Evolutionary conservation across 2,329 filamentous ascomycete species (phyloP), one percentile per base, ranked within the genome.

Genomic region (Trichoderma arundinaceum): DNA sequence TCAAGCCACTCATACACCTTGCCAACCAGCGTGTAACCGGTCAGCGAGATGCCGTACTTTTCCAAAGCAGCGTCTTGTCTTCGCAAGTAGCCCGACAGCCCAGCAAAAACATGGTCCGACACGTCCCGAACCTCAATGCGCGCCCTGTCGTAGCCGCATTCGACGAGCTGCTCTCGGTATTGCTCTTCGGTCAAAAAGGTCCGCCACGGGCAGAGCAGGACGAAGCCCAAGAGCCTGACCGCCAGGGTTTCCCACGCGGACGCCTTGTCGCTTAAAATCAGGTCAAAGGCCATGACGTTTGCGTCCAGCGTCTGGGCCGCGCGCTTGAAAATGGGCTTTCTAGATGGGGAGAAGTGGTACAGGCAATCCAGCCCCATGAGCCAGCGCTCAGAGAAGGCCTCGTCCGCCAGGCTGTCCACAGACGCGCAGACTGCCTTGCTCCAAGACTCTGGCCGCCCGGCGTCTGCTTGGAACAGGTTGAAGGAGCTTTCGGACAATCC

Each of bases 291-390:
- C 81, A 86, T 84, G 59, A 84, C 73, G 0, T 82, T 80, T 1
- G 84, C 84, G 3, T 77, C 69, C 0, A 87, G 75, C 0, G 73
- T 73, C 3, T 68, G 71, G 4, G 76, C 73, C 1, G 82, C 78
- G 49, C 82, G 76, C 7, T 73, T 64, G 13, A 87, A 77, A 2
- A 86, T 70, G 0, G 80, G 79, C 62, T 74, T 76, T 13, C 85
- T 76, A 0, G 84, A 86, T 0, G 84, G 85, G 0, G 75, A 76
- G 70, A 87, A 87, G 71, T 87, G 84, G 63, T 88, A 87, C 5
- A 86, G 71, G 2, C 83, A 83, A 70, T 87, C 85, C 0, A 87
- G 77, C 0, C 81, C 85, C 1, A 87, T 76, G 0, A 87, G 74
- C 83, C 84, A 86, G n/a, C 72, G 70, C 57, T 84, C 73, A 12